phyloP scores from a whole-genome alignment of 495 filamentous ascomycete genomes.

The Podospora tetraspora region DNA sequence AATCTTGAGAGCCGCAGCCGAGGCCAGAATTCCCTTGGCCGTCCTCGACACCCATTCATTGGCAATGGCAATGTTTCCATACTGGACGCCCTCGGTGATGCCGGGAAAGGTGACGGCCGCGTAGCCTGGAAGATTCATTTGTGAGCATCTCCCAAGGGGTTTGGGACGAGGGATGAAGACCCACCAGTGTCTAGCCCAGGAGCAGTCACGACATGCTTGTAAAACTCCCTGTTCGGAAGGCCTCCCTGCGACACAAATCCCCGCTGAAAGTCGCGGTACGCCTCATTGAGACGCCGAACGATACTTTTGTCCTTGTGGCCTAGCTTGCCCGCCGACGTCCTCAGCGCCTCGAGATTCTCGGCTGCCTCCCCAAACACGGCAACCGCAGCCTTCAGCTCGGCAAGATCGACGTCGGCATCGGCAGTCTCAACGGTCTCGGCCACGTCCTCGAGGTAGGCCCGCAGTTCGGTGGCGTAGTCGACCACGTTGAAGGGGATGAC shows the following conservation, averaged over 20 bases:
- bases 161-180: background rate
- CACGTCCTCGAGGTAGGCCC: constrained; percentile 57
- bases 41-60: constrained; percentile 66
- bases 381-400: constrained; percentile 32
- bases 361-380: background rate
- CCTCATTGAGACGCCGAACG: constrained; percentile 55
- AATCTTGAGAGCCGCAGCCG: constrained; percentile 47
- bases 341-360: background rate
- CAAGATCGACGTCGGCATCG: constrained; percentile 48
- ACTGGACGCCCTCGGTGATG: constrained; percentile 68
- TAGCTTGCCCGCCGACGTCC: constrained; percentile 47
- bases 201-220: constrained; percentile 77
- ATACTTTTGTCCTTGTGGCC: constrained; percentile 57
- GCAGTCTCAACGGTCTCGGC: constrained; percentile 46
- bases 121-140: constrained; percentile 10
- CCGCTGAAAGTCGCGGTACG: constrained; percentile 68
- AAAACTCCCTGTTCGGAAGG: constrained; percentile 74
- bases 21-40: constrained; percentile 55
- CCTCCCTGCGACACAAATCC: constrained; percentile 71
- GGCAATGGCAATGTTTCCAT: constrained; percentile 58
- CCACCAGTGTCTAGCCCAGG: constrained; percentile 45
- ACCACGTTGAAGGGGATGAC: constrained; percentile 68
- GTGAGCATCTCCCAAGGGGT: no score
- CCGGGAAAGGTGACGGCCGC: constrained; percentile 62
- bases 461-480: constrained; percentile 59